Evolutionary conservation across 306 rosid species (phyloP), one percentile per base, ranked within the genome.

Genomic region (Alnus glutinosa): DNA sequence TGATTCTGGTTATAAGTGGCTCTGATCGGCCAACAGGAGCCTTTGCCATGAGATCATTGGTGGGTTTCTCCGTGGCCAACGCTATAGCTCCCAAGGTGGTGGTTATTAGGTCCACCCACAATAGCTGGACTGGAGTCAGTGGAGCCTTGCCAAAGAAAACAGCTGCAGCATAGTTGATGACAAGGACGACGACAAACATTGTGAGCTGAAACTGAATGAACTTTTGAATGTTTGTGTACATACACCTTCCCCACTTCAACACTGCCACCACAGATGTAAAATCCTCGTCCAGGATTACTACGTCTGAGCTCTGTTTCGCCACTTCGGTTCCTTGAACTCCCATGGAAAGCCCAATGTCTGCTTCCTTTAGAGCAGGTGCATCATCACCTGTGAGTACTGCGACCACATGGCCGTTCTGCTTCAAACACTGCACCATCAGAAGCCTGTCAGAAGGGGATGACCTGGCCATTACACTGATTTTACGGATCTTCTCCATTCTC

Each of bases 41-140:
- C 19, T 66, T 80, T 12, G 0, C 3, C 83, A 80, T 80, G 74
- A 80, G 83, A 42, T 80, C 79, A 16, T 55, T n/a, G 18, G 70
- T 80, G 37, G 83, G 83, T 54, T 28, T 44, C 50, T 74, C 83
- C 0, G 79, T 80, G 23, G 83, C 79, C 34, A 80, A 73, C 42
- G 83, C 83, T 74, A 80, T 66, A 67, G 83, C 79, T 80, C 83
- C 83, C 57, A 80, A 37, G 28, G 79, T 80, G 52, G 74, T 74
- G 75, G 66, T 80, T 68, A 80, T 74, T n/a, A 80, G 44, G 46
- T 80, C 73, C 44, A 80, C 83, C 83, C 83, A 80, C n/a, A 80
- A 57, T 30, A 80, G 39, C 58, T 80, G 83, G 19, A 80, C 79
- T 18, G 75, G 75, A 16, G 79, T 80, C 34, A 80, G 39, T 1